Percentiles rank a stretch among this genome's conserved stretches.
Evolutionary conservation across 805 yeast species (phyloP).

Genomic region (Metschnikowia arizonensis): DNA sequence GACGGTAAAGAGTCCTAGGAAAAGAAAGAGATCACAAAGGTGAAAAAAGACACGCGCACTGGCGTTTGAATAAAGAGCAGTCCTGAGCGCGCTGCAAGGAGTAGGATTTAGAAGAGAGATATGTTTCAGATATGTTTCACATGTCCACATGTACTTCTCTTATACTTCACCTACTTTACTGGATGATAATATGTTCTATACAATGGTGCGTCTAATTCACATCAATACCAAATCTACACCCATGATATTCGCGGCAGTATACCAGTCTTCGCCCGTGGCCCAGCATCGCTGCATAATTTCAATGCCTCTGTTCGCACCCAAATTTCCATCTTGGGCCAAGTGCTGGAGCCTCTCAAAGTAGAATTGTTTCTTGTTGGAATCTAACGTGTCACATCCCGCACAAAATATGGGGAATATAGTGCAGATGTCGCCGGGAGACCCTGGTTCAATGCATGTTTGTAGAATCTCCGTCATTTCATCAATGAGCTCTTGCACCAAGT

Average conservation of each 20-base stretch:
- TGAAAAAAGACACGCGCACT: slow-evolving; percentile 16
- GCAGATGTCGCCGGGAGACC: slow-evolving; percentile 52
- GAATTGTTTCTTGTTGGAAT: slow-evolving; percentile 31
- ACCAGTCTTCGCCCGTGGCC: slow-evolving; percentile 52
- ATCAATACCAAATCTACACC: slow-evolving; percentile 45
- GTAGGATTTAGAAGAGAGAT: too few relatives aligned
- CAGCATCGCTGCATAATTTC: slow-evolving; percentile 51
- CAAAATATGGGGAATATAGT: slow-evolving; percentile 52
- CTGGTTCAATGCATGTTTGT: slow-evolving; percentile 38
- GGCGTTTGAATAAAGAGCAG: slow-evolving; percentile 7
- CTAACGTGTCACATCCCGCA: slow-evolving; percentile 54
- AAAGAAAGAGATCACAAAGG: slow-evolving; percentile 1
- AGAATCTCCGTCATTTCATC: slow-evolving; percentile 35
- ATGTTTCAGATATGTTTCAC: too few relatives aligned
- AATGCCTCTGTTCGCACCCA: slow-evolving; percentile 43
- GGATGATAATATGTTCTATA: too few relatives aligned
- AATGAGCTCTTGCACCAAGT: slow-evolving; percentile 46
- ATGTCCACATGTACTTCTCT: too few relatives aligned
- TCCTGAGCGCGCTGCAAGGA: too few relatives aligned
- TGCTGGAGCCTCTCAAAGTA: slow-evolving; percentile 37
- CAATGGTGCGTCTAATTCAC: too few relatives aligned
- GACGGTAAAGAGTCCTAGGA: neutral
- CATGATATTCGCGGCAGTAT: slow-evolving; percentile 38
- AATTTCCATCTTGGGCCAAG: slow-evolving; percentile 42
- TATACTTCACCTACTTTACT: too few relatives aligned